Conservation (phyloP, 2,329 filamentous ascomycete species). For the Albifimbria verrucaria region DNA sequence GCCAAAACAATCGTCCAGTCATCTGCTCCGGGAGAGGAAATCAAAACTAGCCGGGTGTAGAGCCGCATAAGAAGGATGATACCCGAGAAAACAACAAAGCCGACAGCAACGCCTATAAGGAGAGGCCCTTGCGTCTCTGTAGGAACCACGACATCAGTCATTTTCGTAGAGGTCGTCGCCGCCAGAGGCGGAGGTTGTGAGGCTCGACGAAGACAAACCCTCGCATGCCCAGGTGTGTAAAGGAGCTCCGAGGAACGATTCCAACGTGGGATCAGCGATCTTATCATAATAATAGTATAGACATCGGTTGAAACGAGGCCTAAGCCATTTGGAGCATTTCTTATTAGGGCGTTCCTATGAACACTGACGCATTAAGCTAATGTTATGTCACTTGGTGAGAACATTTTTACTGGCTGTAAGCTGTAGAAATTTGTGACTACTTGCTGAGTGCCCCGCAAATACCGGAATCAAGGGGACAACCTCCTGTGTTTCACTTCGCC, state of each 20-base stretch:
- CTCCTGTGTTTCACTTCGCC: too few relatives aligned
- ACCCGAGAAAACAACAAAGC: constrained; percentile 12
- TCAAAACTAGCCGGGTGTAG: constrained; percentile 18
- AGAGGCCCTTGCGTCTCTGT: constrained; percentile 16
- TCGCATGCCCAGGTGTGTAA: too few relatives aligned
- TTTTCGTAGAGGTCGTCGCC: background rate
- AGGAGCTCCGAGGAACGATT: background rate
- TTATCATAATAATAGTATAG: background rate
- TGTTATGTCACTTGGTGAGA: too few relatives aligned
- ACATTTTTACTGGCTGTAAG: too few relatives aligned
- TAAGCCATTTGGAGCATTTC: background rate
- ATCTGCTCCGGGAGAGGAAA: constrained; percentile 20
- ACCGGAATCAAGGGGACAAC: too few relatives aligned
- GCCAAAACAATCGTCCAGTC: constrained; percentile 23
- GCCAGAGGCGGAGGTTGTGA: background rate
- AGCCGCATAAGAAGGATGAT: constrained; percentile 14
- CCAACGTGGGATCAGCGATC: background rate
- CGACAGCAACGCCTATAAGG: constrained; percentile 16
- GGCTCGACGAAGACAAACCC: too few relatives aligned
- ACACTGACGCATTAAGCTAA: background rate
- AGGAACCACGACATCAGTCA: constrained; percentile 3
- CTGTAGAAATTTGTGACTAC: too few relatives aligned
- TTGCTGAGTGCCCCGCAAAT: too few relatives aligned
- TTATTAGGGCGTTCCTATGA: background rate
- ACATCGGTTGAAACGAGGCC: background rate